A percentile compares a stretch with the other conserved stretches of the same genome.
These are phyloP conservation scores for Aspergillus candidus DNA, from an alignment of 2,329 filamentous ascomycete genomes.

Conservation along the genomic window DNA sequence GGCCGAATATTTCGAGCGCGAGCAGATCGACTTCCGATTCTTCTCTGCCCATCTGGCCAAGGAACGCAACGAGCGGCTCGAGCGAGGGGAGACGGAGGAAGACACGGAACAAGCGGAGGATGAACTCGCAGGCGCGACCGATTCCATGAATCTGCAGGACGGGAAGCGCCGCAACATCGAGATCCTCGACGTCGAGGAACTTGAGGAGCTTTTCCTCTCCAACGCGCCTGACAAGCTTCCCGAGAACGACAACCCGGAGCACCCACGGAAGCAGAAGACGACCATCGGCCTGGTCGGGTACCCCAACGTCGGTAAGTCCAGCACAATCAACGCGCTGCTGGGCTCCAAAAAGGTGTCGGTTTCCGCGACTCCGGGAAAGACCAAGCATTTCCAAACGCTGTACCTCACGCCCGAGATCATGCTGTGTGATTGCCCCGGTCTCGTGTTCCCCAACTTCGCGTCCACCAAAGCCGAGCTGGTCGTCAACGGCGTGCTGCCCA, in stretches of 20 bases:
- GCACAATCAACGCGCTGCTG: conserved; percentile 97
- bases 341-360: conserved; percentile 98
- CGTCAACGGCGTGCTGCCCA: conserved; percentile 88
- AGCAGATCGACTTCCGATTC: conserved; percentile 84
- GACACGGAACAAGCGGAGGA: conserved; percentile 34
- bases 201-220: conserved; percentile 79
- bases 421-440: conserved; percentile 94
- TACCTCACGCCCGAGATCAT: conserved; percentile 85
- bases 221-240: conserved; percentile 56
- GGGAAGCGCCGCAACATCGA: conserved; percentile 47
- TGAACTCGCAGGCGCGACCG: conserved; percentile 9
- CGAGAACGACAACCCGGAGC: conserved; percentile 41
- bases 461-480: conserved; percentile 95
- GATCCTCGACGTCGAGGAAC: conserved; percentile 86
- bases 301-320: conserved; percentile 98
- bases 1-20: conserved; percentile 77
- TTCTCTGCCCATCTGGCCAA: conserved; percentile 93
- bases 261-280: conserved; percentile 56
- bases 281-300: conserved; percentile 94
- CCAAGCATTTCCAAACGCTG: conserved; percentile 98
- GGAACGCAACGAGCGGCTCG: conserved; percentile 70
- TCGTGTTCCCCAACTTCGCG: conserved; percentile 97
- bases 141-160: conserved; percentile 19
- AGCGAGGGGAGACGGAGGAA: conserved; percentile 44
- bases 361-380: conserved; percentile 94